phyloP scores from a whole-genome alignment of 148 eudicot species.

The Rhododendron griersonianum region DNA sequence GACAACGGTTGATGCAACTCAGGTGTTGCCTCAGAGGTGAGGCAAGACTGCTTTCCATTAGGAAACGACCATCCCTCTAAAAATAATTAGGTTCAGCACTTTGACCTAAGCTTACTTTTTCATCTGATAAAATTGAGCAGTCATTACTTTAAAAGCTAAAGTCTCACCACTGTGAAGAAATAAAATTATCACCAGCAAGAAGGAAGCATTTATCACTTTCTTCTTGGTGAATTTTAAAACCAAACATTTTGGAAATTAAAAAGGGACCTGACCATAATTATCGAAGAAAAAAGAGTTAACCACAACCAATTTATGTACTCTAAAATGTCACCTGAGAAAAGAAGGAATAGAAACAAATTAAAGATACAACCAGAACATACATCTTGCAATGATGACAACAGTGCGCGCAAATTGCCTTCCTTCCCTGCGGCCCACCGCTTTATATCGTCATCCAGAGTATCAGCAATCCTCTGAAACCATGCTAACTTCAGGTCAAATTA shows the following conservation, averaged over 20 bases:
- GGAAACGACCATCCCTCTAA: background rate
- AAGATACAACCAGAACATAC: conserved; percentile 23
- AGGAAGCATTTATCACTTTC: background rate
- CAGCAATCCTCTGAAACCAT: conserved; percentile 66
- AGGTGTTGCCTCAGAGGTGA: background rate
- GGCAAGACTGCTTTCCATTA: background rate
- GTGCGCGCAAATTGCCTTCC: conserved; percentile 85
- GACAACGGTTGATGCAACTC: background rate
- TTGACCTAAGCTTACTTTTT: background rate
- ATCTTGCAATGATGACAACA: conserved; percentile 70
- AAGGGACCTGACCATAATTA: background rate
- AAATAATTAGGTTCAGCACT: background rate
- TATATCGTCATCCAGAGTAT: conserved; percentile 51
- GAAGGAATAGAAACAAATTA: background rate
- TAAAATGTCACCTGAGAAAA: background rate
- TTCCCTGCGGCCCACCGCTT: conserved; percentile 91
- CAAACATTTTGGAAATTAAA: background rate
- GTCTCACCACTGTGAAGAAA: background rate
- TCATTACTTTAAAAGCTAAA: background rate
- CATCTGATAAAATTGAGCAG: background rate
- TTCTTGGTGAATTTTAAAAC: background rate
- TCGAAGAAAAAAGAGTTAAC: background rate
- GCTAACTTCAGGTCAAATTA: background rate
- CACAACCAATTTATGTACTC: background rate
- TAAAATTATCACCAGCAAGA: background rate